Percentiles rank a stretch among this genome's conserved stretches.
Conservation (phyloP, 192 early-diverging fungal species). For the Phlyctochytrium planicorne region DNA sequence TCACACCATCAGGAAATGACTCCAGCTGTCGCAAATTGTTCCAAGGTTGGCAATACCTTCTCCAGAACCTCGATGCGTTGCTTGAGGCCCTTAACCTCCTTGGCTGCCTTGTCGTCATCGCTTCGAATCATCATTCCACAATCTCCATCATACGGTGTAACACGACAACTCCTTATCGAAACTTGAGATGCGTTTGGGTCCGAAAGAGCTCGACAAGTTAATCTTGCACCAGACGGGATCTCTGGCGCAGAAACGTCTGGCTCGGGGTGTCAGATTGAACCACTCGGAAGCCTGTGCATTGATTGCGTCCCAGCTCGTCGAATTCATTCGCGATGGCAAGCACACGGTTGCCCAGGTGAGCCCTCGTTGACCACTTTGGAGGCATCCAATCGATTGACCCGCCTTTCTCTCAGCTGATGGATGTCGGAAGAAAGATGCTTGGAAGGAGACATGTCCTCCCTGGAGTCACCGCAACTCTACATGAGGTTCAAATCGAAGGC, state of each 20-base stretch:
- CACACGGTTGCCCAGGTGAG: slow-evolving; percentile 73
- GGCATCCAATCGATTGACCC: neutral
- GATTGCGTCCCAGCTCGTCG: slow-evolving; percentile 82
- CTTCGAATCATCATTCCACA: neutral
- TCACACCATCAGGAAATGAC: slow-evolving; percentile 9
- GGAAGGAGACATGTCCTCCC: slow-evolving; percentile 82
- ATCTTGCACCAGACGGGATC: slow-evolving; percentile 80
- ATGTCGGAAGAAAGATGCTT: slow-evolving; percentile 81
- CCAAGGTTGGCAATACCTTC: slow-evolving; percentile 27
- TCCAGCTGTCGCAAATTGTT: neutral
- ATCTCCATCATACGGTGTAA: neutral
- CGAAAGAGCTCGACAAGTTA: slow-evolving; percentile 95
- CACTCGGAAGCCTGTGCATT: slow-evolving; percentile 83
- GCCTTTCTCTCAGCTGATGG: slow-evolving; percentile 73
- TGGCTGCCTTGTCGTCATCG: slow-evolving; percentile 55
- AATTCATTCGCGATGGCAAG: slow-evolving; percentile 86
- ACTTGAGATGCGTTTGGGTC: slow-evolving; percentile 68
- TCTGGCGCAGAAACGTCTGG: slow-evolving; percentile 87
- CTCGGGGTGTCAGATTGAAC: slow-evolving; percentile 86
- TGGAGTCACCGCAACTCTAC: slow-evolving; percentile 65
- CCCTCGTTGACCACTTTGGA: neutral
- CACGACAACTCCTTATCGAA: neutral
- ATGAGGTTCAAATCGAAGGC: slow-evolving; percentile 63
- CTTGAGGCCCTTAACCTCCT: slow-evolving; percentile 71
- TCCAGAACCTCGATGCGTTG: slow-evolving; percentile 62